Evolutionary conservation across 805 yeast genomes (phyloP).

Genomic region (Candida dajiaensis): DNA sequence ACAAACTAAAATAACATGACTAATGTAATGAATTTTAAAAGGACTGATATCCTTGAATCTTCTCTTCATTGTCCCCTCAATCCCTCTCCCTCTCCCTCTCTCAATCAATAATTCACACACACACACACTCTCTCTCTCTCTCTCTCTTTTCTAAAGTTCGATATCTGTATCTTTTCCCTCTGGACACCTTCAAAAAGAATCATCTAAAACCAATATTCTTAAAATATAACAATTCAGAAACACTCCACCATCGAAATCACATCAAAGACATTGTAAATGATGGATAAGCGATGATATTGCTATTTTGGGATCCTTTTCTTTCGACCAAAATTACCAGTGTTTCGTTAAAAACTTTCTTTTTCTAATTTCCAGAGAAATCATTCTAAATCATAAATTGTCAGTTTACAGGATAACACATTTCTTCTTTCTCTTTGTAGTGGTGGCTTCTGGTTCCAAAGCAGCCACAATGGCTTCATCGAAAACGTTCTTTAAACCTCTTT

Average conservation of each 20-base stretch:
- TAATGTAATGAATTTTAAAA: background rate
- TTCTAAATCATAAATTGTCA: background rate
- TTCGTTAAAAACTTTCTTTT: too few species aligned
- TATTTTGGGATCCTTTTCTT: too few species aligned
- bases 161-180: background rate
- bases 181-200: background rate
- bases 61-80: background rate
- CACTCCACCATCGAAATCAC: background rate
- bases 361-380: too few species aligned
- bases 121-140: too few species aligned
- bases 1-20: background rate
- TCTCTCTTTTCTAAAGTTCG: background rate
- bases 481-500: conserved; percentile 94
- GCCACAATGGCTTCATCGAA: conserved; percentile 98
- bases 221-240: background rate
- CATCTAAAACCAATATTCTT: background rate
- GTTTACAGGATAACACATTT: conserved; percentile 64
- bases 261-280: background rate
- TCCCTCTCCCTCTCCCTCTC: too few species aligned
- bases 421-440: conserved; percentile 67
- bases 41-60: background rate
- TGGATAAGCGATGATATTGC: background rate
- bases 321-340: too few species aligned
- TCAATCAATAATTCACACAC: too few species aligned
- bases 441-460: conserved; percentile 93